A percentile compares a stretch with the other conserved stretches of the same genome.
Evolutionary conservation across 164 flowering plant genomes (phyloP).

Genomic region (Houttuynia cordata): DNA sequence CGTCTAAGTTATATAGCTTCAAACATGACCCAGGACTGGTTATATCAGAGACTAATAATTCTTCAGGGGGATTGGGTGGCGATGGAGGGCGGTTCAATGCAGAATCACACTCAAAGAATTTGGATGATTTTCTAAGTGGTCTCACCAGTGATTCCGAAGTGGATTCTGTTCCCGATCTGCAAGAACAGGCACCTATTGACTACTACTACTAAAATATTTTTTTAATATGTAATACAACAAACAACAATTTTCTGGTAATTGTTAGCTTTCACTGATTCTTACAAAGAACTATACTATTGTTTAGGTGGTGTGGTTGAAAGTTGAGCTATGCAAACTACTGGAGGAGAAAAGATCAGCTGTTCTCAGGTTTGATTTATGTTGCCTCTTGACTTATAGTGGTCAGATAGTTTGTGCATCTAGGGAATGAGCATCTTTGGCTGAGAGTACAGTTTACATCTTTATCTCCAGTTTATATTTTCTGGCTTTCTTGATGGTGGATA

Average conservation of each 20-base stretch:
- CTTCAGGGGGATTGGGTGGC: conserved; percentile 14
- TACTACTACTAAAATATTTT: too few species aligned
- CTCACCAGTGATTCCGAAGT: conserved; percentile 27
- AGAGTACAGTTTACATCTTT: background rate
- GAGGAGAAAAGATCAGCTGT: conserved; percentile 82
- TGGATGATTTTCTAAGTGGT: conserved; percentile 39
- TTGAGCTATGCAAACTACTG: conserved; percentile 69
- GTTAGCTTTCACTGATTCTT: background rate
- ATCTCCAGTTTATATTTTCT: background rate
- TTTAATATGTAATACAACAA: too few species aligned
- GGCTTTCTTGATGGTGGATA: background rate
- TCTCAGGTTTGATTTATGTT: conserved; percentile 32
- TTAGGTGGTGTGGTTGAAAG: conserved; percentile 91
- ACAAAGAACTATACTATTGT: conserved; percentile 6
- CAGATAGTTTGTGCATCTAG: background rate
- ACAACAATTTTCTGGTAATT: too few species aligned
- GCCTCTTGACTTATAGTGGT: background rate
- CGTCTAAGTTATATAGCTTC: conserved; percentile 69
- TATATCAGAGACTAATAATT: conserved; percentile 26
- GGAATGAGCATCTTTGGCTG: background rate
- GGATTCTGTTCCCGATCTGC: conserved; percentile 64
- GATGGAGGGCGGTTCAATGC: conserved; percentile 13
- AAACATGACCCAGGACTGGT: conserved; percentile 59
- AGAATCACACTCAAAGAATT: conserved; percentile 24
- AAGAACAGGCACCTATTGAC: conserved; percentile 45